Evolutionary conservation across 176 grass and related monocot genomes (phyloP), one percentile per base, ranked within the genome.

Genomic region (Phoenix dactylifera): DNA sequence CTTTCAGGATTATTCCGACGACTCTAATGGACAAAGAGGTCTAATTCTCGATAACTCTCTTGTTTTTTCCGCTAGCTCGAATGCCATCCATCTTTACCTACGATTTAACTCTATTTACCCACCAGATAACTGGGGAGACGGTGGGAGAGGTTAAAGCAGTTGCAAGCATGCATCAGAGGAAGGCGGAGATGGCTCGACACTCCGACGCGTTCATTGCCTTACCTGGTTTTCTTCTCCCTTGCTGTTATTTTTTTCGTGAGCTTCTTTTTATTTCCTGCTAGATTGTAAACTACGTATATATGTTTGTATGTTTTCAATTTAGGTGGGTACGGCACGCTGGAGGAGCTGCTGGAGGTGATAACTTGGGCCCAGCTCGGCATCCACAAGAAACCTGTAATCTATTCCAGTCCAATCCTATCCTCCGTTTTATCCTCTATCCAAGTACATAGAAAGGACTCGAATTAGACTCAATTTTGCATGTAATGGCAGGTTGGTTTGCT

Each of bases 171-270:
- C 93, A 98, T 64, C 81, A 98, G 70, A 81, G 93, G 18, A 98
- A 98, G 84, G 93, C 93, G 32, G 93, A 92, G 59, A 98, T 98
- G 93, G 87, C 84, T 55, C 79, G 84, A 50, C 72, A 62, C 52
- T 85, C 87, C 3, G 87, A 98, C 68, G 93, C 93, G 66, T 98
- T 98, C 93, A 88, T 98, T 64, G 93, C 93, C 16, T 72, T 98
- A 0, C 93, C 93, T 1, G 88, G 86, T 85, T 32, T 55, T 18
- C 22, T 24, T 22, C 18, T 56, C 6, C 6, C 22, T 18, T 12
- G 25, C 50, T 3, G 35, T 44, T 12, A 44, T 44, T 14, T 44
- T 9, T 3, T 44, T 20, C 20, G 9, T 14, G 2, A 10, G 35
- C 35, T 44, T 44, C 35, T 14, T 44, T 44, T 44, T 44, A 44